phyloP scores from a whole-genome alignment of 257 asterid species.

The Solanum rostratum region DNA sequence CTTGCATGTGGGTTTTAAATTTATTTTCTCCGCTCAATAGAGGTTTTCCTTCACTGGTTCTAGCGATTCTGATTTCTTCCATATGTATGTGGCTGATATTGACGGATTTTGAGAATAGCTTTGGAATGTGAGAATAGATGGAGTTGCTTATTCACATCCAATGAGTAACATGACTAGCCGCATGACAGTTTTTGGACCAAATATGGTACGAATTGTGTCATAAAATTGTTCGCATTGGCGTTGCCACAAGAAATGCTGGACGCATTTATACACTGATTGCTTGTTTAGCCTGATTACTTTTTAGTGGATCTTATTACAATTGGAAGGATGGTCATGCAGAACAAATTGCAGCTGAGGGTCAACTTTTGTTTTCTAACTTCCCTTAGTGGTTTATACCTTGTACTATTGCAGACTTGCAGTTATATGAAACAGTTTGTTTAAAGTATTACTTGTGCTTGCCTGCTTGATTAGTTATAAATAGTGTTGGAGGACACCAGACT shows the following conservation, averaged over 20 bases:
- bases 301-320: neutral
- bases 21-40: no score
- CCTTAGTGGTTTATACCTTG: neutral
- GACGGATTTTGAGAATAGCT: no score
- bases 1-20: no score
- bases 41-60: no score
- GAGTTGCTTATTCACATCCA: constrained; percentile 75
- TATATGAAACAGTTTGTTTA: neutral
- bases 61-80: no score
- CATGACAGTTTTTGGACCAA: constrained; percentile 87
- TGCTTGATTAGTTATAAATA: neutral
- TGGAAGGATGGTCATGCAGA: neutral
- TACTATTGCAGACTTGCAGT: neutral
- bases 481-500: neutral
- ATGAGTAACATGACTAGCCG: constrained; percentile 77
- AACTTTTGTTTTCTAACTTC: neutral
- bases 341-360: neutral
- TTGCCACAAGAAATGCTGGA: neutral
- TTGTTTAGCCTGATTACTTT: neutral
- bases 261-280: neutral
- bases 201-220: constrained; percentile 43
- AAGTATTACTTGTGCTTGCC: neutral
- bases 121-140: no score
- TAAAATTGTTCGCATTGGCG: neutral
- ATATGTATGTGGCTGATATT: no score